Percentiles rank a stretch among this genome's conserved stretches.
Evolutionary conservation across 345 rosid genomes (phyloP).

Genomic region (Hibiscus tridactylites): DNA sequence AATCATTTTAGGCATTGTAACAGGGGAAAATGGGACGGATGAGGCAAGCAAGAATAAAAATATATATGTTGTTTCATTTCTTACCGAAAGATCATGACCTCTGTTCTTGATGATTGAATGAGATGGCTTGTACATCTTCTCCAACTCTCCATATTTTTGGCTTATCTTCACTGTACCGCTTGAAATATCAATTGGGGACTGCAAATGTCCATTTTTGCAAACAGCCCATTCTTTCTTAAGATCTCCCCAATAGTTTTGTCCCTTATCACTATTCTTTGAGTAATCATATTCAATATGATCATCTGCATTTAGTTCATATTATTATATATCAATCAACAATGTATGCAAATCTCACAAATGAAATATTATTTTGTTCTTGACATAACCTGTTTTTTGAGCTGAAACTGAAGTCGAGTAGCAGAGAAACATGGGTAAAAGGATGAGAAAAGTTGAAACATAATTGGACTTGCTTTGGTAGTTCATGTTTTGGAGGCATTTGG

Average conservation of each 20-base stretch:
- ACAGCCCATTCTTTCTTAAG: background rate
- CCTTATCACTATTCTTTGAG: background rate
- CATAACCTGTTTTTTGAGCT: background rate
- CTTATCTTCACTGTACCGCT: background rate
- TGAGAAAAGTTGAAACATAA: too few species aligned
- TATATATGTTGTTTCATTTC: background rate
- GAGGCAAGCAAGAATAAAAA: too few species aligned
- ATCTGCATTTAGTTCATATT: background rate
- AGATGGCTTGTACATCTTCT: background rate
- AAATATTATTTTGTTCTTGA: background rate
- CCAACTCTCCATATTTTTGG: background rate
- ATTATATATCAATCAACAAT: background rate
- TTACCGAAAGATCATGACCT: background rate
- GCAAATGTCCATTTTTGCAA: background rate
- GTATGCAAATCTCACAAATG: too few species aligned
- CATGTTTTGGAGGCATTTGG: too few species aligned
- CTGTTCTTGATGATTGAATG: background rate
- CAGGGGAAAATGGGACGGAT: too few species aligned
- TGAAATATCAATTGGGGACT: background rate
- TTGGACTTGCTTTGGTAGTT: too few species aligned
- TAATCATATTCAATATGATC: too few species aligned
- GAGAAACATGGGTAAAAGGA: too few species aligned
- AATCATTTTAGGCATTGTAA: too few species aligned
- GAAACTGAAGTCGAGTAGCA: background rate
- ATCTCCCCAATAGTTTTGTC: background rate